These are phyloP conservation scores for Ceratobasidium sp. DNA, from an alignment of 1,284 basidiomycete genomes.

Conservation along the genomic window DNA sequence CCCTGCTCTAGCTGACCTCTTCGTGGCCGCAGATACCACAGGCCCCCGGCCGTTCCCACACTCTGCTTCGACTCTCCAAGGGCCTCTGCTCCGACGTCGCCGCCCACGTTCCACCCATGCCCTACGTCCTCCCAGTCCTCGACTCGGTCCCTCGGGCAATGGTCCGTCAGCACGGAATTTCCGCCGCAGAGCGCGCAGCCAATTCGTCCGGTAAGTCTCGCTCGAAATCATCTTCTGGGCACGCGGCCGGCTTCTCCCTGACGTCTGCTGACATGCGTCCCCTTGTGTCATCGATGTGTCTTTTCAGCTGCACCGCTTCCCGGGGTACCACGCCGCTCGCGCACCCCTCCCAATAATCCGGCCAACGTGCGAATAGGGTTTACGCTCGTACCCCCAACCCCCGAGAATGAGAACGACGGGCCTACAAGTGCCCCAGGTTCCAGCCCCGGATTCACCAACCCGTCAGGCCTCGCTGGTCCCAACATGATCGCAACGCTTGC, in stretches of 20 bases:
- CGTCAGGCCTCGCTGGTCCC: neutral
- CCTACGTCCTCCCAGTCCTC: conserved; percentile 34
- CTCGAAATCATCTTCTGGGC: neutral
- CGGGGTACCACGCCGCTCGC: conserved; percentile 41
- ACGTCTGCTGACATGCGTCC: conserved; percentile 12
- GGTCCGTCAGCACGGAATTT: neutral
- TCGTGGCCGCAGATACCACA: conserved; percentile 28
- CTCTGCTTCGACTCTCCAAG: no score
- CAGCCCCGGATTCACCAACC: conserved; percentile 5
- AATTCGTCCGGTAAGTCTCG: conserved; percentile 17
- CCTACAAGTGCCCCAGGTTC: conserved; percentile 27
- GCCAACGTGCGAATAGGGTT: conserved; percentile 33
- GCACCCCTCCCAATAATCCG: conserved; percentile 21
- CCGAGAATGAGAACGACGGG: conserved; percentile 22
- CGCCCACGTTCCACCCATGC: conserved; percentile 25
- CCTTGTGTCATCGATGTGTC: conserved; percentile 24
- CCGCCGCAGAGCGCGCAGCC: conserved; percentile 21
- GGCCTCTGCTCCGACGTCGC: no score
- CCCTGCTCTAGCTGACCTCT: neutral
- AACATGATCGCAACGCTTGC: conserved; percentile 32
- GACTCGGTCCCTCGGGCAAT: conserved; percentile 9
- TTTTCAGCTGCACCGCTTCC: conserved; percentile 42
- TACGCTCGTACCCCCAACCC: conserved; percentile 29
- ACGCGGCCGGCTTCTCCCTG: conserved; percentile 24
- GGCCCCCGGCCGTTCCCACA: neutral